Conservation (phyloP, 2,329 filamentous ascomycete species). For the Magnaporthiopsis rhizophila region DNA sequence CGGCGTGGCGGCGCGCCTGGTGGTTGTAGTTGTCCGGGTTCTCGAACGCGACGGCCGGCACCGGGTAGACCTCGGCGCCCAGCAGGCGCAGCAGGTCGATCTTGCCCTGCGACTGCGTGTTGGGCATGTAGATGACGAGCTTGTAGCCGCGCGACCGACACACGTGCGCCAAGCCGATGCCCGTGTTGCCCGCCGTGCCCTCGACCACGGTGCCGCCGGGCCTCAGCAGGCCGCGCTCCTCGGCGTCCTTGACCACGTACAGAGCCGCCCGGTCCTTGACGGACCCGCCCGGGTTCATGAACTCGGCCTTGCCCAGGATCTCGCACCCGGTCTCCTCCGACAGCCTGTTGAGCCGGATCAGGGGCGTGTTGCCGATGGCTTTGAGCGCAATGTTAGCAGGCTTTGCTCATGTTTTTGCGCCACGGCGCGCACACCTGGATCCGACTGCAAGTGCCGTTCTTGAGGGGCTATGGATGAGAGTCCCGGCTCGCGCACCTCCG, state of each 20-base stretch:
- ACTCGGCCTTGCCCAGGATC: constrained; percentile 93
- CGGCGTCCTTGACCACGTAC: constrained; percentile 88
- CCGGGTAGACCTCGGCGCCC: constrained; percentile 91
- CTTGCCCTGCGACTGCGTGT: constrained; percentile 97
- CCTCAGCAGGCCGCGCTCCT: constrained; percentile 73
- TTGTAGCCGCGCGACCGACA: constrained; percentile 88
- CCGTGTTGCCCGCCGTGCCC: constrained; percentile 95
- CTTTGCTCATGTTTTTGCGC: constrained; percentile 4
- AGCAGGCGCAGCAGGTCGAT: constrained; percentile 86
- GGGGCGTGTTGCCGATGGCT: constrained; percentile 96
- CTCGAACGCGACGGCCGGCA: constrained; percentile 91
- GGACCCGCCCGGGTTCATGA: constrained; percentile 94
- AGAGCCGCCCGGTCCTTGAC: constrained; percentile 95
- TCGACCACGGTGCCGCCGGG: constrained; percentile 93
- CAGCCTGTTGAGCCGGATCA: constrained; percentile 81
- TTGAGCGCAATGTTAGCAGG: neutral
- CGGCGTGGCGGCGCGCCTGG: constrained; percentile 86
- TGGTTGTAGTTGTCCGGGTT: constrained; percentile 98
- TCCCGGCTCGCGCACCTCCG: constrained; percentile 52
- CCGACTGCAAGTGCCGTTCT: too few relatives aligned
- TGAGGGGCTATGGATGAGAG: neutral
- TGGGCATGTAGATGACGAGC: constrained; percentile 98
- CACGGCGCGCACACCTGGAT: neutral
- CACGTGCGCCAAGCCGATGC: constrained; percentile 94
- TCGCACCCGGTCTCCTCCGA: constrained; percentile 80